Conservation (phyloP, 768 basidiomycete genomes). For the Agaricus bisporus region DNA sequence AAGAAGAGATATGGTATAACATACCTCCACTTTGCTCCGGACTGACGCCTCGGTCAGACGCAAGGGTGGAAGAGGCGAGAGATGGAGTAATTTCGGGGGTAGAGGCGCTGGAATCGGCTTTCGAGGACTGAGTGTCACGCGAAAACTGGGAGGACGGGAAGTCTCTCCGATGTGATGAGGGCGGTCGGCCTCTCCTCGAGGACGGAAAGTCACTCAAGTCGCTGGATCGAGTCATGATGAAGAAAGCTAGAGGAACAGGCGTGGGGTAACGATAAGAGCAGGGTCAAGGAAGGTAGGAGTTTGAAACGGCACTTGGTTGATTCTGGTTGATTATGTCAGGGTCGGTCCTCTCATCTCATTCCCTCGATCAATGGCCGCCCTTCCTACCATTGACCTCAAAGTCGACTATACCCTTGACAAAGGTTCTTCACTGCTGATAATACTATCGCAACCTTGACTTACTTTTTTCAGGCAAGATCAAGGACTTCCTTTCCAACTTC, state of each 20-base stretch:
- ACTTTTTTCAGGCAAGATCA: slow-evolving; percentile 51
- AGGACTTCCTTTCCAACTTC: slow-evolving; percentile 65
- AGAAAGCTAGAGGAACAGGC: not conserved
- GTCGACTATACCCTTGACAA: slow-evolving; percentile 71
- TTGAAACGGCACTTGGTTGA: not conserved
- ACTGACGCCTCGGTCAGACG: too few species aligned
- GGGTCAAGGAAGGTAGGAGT: not conserved
- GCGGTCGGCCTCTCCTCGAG: slow-evolving; percentile 6
- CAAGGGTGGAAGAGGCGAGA: too few species aligned
- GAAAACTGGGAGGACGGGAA: too few species aligned
- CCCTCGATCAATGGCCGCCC: slow-evolving; percentile 45
- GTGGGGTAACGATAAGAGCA: not conserved
- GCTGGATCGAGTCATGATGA: not conserved
- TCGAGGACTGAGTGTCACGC: too few species aligned
- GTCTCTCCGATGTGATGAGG: slow-evolving; percentile 7
- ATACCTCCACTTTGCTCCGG: too few species aligned
- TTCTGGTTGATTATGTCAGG: too few species aligned
- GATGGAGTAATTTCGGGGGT: too few species aligned
- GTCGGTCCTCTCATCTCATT: not conserved
- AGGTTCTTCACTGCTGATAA: slow-evolving; percentile 32
- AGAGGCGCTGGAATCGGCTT: too few species aligned
- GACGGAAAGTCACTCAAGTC: not conserved
- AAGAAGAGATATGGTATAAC: too few species aligned
- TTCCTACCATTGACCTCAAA: slow-evolving; percentile 52
- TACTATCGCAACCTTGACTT: not conserved